phyloP scores from a whole-genome alignment of 176 grass and related monocot genomes.

The Juncus effusus region DNA sequence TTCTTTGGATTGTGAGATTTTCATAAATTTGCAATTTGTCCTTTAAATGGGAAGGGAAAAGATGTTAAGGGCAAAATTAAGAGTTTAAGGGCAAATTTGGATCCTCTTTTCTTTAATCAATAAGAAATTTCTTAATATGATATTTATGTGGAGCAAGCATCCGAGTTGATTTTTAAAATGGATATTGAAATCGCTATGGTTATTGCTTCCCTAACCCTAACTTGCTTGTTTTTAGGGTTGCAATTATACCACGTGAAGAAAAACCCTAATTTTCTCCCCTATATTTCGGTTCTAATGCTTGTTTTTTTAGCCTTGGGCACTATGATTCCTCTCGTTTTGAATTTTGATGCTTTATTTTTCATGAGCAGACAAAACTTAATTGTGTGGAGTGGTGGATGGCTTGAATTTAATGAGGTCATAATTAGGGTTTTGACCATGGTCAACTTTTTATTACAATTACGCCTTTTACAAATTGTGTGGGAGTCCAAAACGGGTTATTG shows the following conservation, averaged over 20 bases:
- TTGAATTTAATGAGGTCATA: conserved; percentile 45
- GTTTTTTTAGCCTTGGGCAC: conserved; percentile 40
- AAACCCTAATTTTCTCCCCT: conserved; percentile 23
- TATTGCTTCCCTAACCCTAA: conserved; percentile 39
- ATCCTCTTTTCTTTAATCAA: conserved; percentile 48
- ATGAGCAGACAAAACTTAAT: conserved; percentile 19
- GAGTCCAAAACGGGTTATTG: conserved; percentile 44
- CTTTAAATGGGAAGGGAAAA: conserved; percentile 2
- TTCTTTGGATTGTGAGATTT: conserved; percentile 40
- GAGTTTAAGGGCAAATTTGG: conserved; percentile 43
- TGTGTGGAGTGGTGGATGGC: conserved; percentile 9
- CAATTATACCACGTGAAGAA: conserved; percentile 34
- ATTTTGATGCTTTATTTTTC: conserved; percentile 54
- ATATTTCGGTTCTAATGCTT: conserved; percentile 47
- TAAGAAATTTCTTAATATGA: conserved; percentile 9
- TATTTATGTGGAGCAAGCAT: conserved; percentile 9
- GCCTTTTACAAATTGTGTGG: conserved; percentile 83
- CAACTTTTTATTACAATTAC: conserved; percentile 36
- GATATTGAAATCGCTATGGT: conserved; percentile 32
- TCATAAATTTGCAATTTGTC: conserved; percentile 36
- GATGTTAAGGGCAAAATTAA: conserved; percentile 37
- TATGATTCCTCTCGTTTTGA: conserved; percentile 44
- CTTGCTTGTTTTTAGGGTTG: conserved; percentile 37
- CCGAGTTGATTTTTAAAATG: conserved; percentile 25
- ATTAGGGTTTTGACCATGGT: conserved; percentile 41